phyloP scores from a whole-genome alignment of 176 grass and related monocot genomes.

The Avena sativa region DNA sequence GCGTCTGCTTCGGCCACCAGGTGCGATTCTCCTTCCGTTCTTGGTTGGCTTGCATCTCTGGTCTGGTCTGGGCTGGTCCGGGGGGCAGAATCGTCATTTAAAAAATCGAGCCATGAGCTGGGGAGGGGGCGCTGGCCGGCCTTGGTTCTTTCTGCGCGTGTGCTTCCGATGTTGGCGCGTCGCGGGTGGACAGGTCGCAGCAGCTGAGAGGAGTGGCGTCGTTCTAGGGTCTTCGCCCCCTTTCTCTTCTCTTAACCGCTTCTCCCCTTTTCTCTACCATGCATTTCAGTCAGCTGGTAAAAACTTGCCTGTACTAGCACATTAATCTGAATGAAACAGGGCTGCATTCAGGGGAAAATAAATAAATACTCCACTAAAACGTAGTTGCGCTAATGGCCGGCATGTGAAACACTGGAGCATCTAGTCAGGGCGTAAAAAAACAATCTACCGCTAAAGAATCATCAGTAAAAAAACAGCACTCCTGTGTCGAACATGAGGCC shows the following conservation, averaged over 20 bases:
- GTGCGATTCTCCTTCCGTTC: constrained; percentile 26
- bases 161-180: constrained; percentile 28
- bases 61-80: neutral
- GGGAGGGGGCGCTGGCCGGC: neutral
- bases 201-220: constrained; percentile 34
- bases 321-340: neutral
- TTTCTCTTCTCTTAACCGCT: neutral
- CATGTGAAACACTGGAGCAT: neutral
- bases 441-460: no score
- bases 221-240: constrained; percentile 32
- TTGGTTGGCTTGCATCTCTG: neutral
- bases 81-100: constrained; percentile 16
- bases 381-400: neutral
- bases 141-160: constrained; percentile 8
- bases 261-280: neutral
- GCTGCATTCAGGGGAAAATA: neutral
- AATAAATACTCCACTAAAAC: neutral
- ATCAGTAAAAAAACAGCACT: no score
- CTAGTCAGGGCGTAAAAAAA: no score
- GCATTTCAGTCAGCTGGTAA: neutral
- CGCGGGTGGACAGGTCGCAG: neutral
- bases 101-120: neutral
- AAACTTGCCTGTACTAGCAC: neutral
- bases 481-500: neutral
- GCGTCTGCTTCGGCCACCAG: constrained; percentile 99